Evolutionary conservation across 169 alveolate species (phyloP), one percentile per base, ranked within the genome.

Genomic region (Cytauxzoon felis): DNA sequence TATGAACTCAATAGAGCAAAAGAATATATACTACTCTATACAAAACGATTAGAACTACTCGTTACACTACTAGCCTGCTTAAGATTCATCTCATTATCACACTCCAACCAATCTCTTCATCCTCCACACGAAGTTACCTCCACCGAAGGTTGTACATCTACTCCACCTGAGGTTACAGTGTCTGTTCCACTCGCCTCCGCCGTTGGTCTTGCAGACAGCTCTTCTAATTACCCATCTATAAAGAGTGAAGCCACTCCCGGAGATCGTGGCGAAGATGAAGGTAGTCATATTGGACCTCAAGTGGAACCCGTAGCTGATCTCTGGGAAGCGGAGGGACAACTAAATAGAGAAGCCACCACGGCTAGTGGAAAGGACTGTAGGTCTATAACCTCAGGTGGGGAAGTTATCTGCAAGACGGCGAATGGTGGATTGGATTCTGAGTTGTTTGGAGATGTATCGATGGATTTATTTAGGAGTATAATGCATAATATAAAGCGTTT

Each of bases 1-100:
- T 92, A 88, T 40, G 96, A 92, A 76, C 71, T 92, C 21, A 78
- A 86, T 48, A 51, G 96, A 38, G 90, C 91, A 2, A 53, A 45
- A 38, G 79, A 64, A 18, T 18, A 51, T 32, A 24, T 73, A 19
- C 9, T 50, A 26, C 16, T 30, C 26, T 73, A 50, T 45, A 6
- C 64, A 45, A 43, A 52, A 32, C 29, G 49, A 1, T 19, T 73
- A 52, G 78, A 73, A 29, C 63, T 52, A 16, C 40, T 73, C 41
- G 68, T 73, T 8, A 59, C 78, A 36, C 52, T 73, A 40, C 27
- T 64, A 27, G 49, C 69, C 0, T 63, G 67, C 36, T 60, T 73
- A 26, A 30, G 71, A 11, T 26, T 40, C 26, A 30, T 42, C 65
- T n/a, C n/a, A n/a, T n/a, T n/a, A n/a, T n/a, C n/a, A n/a, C n/a